Evolutionary conservation across 208 protist genomes (phyloP), one percentile per base, ranked within the genome.

Genomic region (Acanthamoeba royreba): DNA sequence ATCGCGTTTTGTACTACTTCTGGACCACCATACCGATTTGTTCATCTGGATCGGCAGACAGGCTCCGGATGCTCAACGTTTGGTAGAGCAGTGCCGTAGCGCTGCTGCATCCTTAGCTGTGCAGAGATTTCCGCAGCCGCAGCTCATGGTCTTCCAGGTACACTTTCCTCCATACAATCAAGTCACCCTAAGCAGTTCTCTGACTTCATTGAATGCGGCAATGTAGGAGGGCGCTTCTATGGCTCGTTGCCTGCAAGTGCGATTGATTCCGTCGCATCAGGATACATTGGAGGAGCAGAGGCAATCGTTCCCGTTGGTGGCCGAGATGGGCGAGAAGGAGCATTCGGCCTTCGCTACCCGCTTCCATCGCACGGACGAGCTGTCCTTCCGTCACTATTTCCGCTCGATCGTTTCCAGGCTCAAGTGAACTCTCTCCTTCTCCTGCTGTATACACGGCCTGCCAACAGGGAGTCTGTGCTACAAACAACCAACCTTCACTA

Each of bases 311-410:
- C 77, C 77, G 77, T 45, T 58, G 9, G 25, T 86, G n/a, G 46
- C 46, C 45, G 77, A 86, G 77, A n/a, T 86, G 45, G 46, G 77
- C 77, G 45, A 86, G 77, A 49, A 86, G 77, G 45, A 86, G 28
- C 46, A 86, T 45, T 38, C 77, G n/a, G 46, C 42, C 45, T 55
- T 86, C 25, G 46, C 55, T 22, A 31, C 77, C 0, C 42, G 46
- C 45, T 86, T 86, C 77, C 77, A 86, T 19, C 77, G 77, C 77
- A 86, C 77, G 43, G 77, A 86, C 77, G 77, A 86, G 19, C 42
- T 33, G 43, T 58, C 45, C 43, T 86, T 42, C 77, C 46, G 19
- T 22, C 77, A 86, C 77, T 53, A 86, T 45, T 86, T 58, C 46
- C 77, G 77, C n/a, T 58, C 42, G 0, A 19, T 86, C 45, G 45